Percentiles rank a stretch among this genome's conserved stretches.
Conservation (phyloP, 805 yeast genomes). For the Ogataea ganodermae region DNA sequence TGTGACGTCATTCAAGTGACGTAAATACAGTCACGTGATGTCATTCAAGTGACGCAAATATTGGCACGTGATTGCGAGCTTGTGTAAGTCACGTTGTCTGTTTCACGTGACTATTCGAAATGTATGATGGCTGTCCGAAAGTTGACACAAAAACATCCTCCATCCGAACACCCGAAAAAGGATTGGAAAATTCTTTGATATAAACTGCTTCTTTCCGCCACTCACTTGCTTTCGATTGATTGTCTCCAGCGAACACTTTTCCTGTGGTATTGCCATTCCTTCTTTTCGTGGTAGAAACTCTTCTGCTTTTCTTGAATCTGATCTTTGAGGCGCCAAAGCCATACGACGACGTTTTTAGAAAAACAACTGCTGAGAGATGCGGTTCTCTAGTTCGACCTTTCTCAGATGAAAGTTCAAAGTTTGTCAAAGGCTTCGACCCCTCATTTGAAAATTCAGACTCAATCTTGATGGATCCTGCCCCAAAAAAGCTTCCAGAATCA, state of each 20-base stretch:
- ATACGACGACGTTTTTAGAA: neutral
- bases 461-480: neutral
- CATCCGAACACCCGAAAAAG: constrained; percentile 17
- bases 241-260: neutral
- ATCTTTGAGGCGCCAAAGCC: constrained; percentile 5
- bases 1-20: too few species aligned
- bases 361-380: neutral
- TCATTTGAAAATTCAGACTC: neutral
- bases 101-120: neutral
- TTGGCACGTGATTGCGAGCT: too few species aligned
- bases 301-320: neutral
- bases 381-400: neutral
- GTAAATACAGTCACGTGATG: too few species aligned
- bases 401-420: too few species aligned
- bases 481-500: neutral
- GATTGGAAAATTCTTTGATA: constrained; percentile 12
- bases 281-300: neutral
- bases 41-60: too few species aligned
- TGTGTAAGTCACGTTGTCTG: too few species aligned
- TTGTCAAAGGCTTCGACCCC: neutral
- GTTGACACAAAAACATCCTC: constrained; percentile 17
- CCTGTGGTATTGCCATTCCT: too few species aligned
- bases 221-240: too few species aligned
- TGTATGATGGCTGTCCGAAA: neutral
- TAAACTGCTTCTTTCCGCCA: neutral